Conservation (phyloP, 208 protist species). For the Tritrichomonas foetus region DNA sequence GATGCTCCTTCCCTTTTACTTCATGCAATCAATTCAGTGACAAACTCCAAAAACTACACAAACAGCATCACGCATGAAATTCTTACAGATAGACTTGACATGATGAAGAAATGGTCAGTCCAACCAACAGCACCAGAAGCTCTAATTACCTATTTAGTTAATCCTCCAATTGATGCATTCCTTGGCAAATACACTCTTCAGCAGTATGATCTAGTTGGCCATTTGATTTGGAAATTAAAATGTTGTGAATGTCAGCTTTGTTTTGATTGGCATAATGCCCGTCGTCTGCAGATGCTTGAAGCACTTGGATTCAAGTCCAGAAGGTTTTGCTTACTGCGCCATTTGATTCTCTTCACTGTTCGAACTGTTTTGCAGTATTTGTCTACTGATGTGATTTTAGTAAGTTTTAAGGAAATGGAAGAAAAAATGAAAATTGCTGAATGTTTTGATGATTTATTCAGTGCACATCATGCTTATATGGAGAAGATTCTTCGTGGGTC, state of each 20-base stretch:
- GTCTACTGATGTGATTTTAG: neutral
- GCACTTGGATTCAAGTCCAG: neutral
- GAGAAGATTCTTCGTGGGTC: neutral
- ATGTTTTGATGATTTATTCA: neutral
- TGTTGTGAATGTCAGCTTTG: neutral
- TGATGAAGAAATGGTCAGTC: neutral
- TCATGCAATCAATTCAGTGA: neutral
- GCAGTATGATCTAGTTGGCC: neutral
- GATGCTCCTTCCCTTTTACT: neutral
- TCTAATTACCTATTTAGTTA: neutral
- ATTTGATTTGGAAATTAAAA: slow-evolving; percentile 30
- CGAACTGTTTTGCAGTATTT: neutral
- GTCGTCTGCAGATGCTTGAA: neutral
- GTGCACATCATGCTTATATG: neutral
- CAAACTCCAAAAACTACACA: neutral
- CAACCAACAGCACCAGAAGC: neutral
- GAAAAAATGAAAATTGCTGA: neutral
- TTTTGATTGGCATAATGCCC: neutral
- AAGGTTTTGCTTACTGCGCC: neutral
- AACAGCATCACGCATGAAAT: neutral
- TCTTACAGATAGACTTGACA: neutral
- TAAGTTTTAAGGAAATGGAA: neutral
- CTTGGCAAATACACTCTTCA: neutral
- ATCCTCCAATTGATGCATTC: slow-evolving; percentile 27
- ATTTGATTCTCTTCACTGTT: neutral